These are phyloP conservation scores for Helotiales sp. DNA, from an alignment of 2,329 filamentous ascomycete genomes.

Conservation along the genomic window DNA sequence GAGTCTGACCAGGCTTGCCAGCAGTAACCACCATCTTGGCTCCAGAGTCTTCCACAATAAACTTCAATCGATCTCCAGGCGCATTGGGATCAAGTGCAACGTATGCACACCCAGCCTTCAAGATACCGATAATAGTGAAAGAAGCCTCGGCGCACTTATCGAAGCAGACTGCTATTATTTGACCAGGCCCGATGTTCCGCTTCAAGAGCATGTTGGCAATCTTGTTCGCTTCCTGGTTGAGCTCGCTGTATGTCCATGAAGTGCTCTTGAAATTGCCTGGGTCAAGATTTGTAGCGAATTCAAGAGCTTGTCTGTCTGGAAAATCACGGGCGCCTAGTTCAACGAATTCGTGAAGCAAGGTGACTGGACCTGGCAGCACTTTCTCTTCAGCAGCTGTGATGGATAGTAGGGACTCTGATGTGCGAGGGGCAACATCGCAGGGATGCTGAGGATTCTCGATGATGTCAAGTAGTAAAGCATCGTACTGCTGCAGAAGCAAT, in stretches of 20 bases:
- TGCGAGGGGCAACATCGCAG: slow-evolving; percentile 32
- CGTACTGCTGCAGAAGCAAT: slow-evolving; percentile 73
- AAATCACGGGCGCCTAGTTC: slow-evolving; percentile 61
- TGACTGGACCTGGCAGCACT: slow-evolving; percentile 59
- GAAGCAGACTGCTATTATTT: slow-evolving; percentile 48
- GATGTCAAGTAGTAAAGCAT: slow-evolving; percentile 66
- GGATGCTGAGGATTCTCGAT: slow-evolving; percentile 53
- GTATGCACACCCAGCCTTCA: slow-evolving; percentile 46
- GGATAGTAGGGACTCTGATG: slow-evolving; percentile 59
- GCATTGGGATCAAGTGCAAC: slow-evolving; percentile 48
- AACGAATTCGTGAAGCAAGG: slow-evolving; percentile 78
- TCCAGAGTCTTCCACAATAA: slow-evolving; percentile 62
- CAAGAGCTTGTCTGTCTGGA: slow-evolving; percentile 70
- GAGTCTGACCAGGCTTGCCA: slow-evolving; percentile 47
- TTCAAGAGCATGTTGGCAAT: slow-evolving; percentile 68
- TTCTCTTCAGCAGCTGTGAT: slow-evolving; percentile 65
- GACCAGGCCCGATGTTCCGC: slow-evolving; percentile 57
- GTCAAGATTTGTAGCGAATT: slow-evolving; percentile 70
- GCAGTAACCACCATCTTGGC: slow-evolving; percentile 68
- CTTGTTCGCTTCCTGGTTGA: slow-evolving; percentile 73
- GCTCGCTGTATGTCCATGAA: slow-evolving; percentile 75
- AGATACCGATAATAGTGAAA: slow-evolving; percentile 45
- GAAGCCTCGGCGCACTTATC: slow-evolving; percentile 47
- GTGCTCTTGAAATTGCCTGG: slow-evolving; percentile 51
- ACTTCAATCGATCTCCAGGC: slow-evolving; percentile 42